Evolutionary conservation across 2,329 filamentous ascomycete genomes (phyloP).

Genomic region (Decorospora gaudefroyi): DNA sequence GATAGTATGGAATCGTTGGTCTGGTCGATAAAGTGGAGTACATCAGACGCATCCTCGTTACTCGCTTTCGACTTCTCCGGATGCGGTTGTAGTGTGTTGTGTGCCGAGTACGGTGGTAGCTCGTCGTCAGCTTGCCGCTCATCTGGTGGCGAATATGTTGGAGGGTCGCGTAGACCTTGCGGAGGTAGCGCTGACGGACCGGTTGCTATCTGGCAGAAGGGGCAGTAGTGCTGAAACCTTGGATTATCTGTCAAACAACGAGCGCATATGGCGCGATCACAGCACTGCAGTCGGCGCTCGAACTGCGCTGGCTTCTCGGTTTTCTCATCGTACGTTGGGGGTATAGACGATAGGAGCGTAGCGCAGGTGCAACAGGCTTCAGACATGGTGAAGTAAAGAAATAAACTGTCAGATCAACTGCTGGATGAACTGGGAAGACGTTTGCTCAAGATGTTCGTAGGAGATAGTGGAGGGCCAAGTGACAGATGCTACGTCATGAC

Average conservation of each 20-base stretch:
- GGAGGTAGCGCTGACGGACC: slow-evolving; percentile 61
- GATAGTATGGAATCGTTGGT: slow-evolving; percentile 69
- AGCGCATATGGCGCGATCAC: slow-evolving; percentile 71
- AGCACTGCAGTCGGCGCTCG: slow-evolving; percentile 69
- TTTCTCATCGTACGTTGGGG: slow-evolving; percentile 58
- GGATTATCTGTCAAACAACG: slow-evolving; percentile 70
- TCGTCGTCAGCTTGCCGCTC: slow-evolving; percentile 42
- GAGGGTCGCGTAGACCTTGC: slow-evolving; percentile 70
- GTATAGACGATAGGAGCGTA: slow-evolving; percentile 60
- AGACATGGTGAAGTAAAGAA: slow-evolving; percentile 21
- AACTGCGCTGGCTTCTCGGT: slow-evolving; percentile 65
- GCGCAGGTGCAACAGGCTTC: slow-evolving; percentile 73
- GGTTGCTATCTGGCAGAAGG: slow-evolving; percentile 76
- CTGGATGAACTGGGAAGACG: neutral
- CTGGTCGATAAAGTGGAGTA: slow-evolving; percentile 75
- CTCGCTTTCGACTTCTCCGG: slow-evolving; percentile 38
- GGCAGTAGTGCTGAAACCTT: slow-evolving; percentile 69
- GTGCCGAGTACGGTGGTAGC: slow-evolving; percentile 52
- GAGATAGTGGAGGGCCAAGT: slow-evolving; percentile 18
- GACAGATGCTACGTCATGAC: slow-evolving; percentile 42
- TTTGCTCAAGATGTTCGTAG: slow-evolving; percentile 6
- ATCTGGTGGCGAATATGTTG: slow-evolving; percentile 61
- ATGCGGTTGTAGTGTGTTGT: slow-evolving; percentile 31
- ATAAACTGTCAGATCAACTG: neutral
- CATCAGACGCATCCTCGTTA: slow-evolving; percentile 60